Percentiles rank a stretch among this genome's conserved stretches.
Evolutionary conservation across 345 rosid species (phyloP).

Genomic region (thale cress (Arabidopsis thaliana)): DNA sequence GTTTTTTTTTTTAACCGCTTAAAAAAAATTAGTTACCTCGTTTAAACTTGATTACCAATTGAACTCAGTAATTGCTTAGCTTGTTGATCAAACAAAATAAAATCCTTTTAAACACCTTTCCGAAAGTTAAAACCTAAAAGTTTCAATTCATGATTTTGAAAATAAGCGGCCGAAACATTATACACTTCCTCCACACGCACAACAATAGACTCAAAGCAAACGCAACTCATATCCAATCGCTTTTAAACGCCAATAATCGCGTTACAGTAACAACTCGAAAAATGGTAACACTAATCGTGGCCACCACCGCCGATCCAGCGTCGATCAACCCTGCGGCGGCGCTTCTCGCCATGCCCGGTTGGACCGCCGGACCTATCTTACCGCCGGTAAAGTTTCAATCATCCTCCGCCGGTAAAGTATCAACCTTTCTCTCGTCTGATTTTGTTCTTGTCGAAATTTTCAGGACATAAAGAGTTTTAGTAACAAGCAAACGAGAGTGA

Average conservation of each 20-base stretch:
- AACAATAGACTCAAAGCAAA: slow-evolving; percentile 31
- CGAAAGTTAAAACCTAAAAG: not conserved
- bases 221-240: slow-evolving; percentile 27
- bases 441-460: not conserved
- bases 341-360: slow-evolving; percentile 74
- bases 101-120: not conserved
- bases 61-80: not conserved
- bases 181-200: slow-evolving; percentile 17
- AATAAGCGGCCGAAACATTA: slow-evolving; percentile 24
- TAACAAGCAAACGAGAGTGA: slow-evolving; percentile 62
- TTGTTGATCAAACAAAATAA: slow-evolving; percentile 14
- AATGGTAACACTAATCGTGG: slow-evolving; percentile 81
- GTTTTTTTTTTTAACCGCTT: too few relatives aligned
- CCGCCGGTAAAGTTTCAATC: slow-evolving; percentile 46
- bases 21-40: too few relatives aligned
- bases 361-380: slow-evolving; percentile 58
- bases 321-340: slow-evolving; percentile 86
- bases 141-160: slow-evolving; percentile 27
- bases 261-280: slow-evolving; percentile 30
- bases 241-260: slow-evolving; percentile 32
- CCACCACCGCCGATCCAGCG: slow-evolving; percentile 85
- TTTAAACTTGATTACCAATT: slow-evolving; percentile 1
- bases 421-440: not conserved
- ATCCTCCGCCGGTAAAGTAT: not conserved
- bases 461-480: slow-evolving; percentile 67